Conservation (phyloP, 306 rosid genomes). For the Alnus glutinosa region DNA sequence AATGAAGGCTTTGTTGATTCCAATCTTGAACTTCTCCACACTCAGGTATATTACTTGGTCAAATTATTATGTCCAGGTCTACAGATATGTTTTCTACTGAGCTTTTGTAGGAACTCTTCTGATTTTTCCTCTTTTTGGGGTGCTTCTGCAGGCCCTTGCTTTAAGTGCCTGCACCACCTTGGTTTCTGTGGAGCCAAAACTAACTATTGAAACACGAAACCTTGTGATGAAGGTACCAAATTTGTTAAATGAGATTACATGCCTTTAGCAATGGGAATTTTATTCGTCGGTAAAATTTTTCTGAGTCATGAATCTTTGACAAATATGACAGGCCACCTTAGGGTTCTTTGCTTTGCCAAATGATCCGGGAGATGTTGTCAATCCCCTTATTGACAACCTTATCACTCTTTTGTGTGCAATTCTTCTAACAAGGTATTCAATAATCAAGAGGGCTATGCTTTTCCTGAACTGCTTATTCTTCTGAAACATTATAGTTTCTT, state of each 20-base stretch:
- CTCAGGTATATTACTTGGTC: slow-evolving; percentile 63
- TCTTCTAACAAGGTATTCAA: slow-evolving; percentile 85
- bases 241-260: slow-evolving; percentile 1
- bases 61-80: slow-evolving; percentile 15
- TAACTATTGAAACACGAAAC: slow-evolving; percentile 90
- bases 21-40: slow-evolving; percentile 70
- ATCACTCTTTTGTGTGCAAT: slow-evolving; percentile 91
- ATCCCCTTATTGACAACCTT: slow-evolving; percentile 83
- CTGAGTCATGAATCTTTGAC: slow-evolving; percentile 30
- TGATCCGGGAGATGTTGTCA: slow-evolving; percentile 82
- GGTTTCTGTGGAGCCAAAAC: slow-evolving; percentile 95
- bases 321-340: slow-evolving; percentile 82
- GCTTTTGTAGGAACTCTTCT: slow-evolving; percentile 24
- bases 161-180: slow-evolving; percentile 95
- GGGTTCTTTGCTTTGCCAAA: slow-evolving; percentile 96
- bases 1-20: slow-evolving; percentile 76
- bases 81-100: slow-evolving; percentile 19
- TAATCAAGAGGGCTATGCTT: slow-evolving; percentile 9
- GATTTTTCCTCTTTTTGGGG: slow-evolving; percentile 13
- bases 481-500: slow-evolving; percentile 17
- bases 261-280: neutral
- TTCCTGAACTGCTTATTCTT: slow-evolving; percentile 7
- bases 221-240: slow-evolving; percentile 76
- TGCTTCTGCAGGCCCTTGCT: slow-evolving; percentile 75
- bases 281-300: neutral